Conservation (phyloP, 73 alveolate genomes). For the Paramecium biaurelia region DNA sequence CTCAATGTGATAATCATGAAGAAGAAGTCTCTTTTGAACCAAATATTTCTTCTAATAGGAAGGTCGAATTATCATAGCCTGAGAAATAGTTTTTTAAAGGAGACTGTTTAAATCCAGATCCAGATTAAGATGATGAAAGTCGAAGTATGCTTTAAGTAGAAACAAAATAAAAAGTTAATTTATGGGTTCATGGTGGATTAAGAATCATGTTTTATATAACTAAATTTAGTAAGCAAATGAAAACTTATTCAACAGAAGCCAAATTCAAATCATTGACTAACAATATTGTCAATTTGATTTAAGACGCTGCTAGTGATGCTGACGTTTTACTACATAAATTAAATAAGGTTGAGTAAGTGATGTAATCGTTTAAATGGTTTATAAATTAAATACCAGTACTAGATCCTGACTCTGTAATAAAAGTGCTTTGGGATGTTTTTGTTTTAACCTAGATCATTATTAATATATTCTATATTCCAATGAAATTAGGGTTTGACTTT, state of each 20-base stretch:
- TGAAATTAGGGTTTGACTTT: conserved; percentile 33
- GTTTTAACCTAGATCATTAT: neutral
- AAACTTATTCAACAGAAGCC: neutral
- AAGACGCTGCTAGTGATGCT: conserved; percentile 40
- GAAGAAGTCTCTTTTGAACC: neutral
- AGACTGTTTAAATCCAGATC: neutral
- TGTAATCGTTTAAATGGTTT: neutral
- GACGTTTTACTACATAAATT: neutral
- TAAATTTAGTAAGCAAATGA: conserved; percentile 10
- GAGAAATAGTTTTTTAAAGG: neutral
- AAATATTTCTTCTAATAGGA: neutral
- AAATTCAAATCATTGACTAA: conserved; percentile 6
- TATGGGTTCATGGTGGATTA: conserved; percentile 49
- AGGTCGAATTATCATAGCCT: neutral
- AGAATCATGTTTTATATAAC: conserved; percentile 38
- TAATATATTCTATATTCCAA: conserved; percentile 36
- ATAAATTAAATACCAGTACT: neutral
- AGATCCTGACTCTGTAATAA: conserved; percentile 6
- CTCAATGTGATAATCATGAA: neutral
- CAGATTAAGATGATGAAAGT: neutral
- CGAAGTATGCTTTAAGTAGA: neutral
- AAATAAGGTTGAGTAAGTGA: neutral
- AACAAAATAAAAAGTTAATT: neutral
- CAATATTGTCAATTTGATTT: neutral
- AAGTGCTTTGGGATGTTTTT: conserved; percentile 1